A percentile compares a stretch with the other conserved stretches of the same genome.
phyloP scores from a whole-genome alignment of 163 green algal genomes.

The Chlorella variabilis region DNA sequence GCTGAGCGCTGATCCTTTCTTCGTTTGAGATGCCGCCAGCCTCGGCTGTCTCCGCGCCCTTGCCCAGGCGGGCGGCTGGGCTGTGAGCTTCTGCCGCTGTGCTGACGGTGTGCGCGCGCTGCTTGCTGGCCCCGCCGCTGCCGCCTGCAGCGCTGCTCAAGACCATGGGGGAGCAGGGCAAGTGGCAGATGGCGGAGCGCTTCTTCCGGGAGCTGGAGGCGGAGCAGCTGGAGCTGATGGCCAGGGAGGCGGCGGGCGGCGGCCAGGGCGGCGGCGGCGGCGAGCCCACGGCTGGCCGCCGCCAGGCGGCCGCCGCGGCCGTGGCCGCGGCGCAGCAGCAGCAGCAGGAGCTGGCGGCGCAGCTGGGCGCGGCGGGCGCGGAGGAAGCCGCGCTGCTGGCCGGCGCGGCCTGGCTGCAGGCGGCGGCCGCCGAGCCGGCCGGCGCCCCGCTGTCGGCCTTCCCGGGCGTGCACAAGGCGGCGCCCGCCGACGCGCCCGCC shows the following conservation, averaged over 20 bases:
- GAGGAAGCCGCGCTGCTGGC: neutral
- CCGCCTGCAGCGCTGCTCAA: constrained; percentile 71
- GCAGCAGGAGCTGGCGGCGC: neutral
- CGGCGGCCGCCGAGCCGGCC: neutral
- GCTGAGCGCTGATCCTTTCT: too few relatives aligned
- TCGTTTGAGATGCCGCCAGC: too few relatives aligned
- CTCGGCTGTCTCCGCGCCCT: too few relatives aligned
- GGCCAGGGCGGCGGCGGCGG: neutral
- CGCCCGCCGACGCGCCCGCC: neutral
- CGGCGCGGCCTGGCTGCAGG: neutral
- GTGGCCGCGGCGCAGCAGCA: too few relatives aligned
- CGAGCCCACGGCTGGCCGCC: neutral
- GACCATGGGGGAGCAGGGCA: constrained; percentile 76
- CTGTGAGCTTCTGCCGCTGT: neutral
- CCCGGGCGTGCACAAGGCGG: constrained; percentile 17
- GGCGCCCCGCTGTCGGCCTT: neutral
- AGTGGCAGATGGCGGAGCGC: constrained; percentile 80
- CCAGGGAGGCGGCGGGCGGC: constrained; percentile 11
- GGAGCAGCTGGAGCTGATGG: constrained; percentile 46
- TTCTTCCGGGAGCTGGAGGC: constrained; percentile 81
- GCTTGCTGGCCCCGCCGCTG: neutral
- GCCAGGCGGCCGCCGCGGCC: neutral
- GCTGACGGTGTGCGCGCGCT: neutral
- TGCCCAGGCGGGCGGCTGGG: too few relatives aligned
- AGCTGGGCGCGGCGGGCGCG: neutral